Base-by-base conservation (phyloP, 257 asterid genomes). In the Cynanchum wilfordii region DNA sequence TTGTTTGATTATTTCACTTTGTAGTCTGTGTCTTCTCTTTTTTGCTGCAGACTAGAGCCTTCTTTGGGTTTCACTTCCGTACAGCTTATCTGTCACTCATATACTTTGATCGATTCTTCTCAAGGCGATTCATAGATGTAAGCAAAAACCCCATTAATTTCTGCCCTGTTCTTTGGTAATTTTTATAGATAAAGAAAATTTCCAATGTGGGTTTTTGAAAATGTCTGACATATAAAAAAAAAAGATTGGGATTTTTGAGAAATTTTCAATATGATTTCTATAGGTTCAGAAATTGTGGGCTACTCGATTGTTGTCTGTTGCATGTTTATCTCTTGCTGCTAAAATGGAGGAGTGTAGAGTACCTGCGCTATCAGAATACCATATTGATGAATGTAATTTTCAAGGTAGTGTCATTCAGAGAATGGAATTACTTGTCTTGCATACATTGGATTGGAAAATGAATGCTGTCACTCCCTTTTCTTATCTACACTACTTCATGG, bases 281-380 rank as follows among this genome's bases (percentile, higher is more conserved):
- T 81, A 87, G 89, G 76, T 74, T 58, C 83, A 76, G 29, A 85
- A 85, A 67, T 40, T 44, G 29, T 87, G 88, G 89, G 84, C 82
- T 60, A 66, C 83, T 67, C 79, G 84, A 62, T 75, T 87, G 70
- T 63, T 85, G 52, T 80, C 89, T 5, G 81, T 85, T 5, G 89
- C 89, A 66, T 85, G 92, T 75, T 79, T 87, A 74, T 83, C 92
- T 38, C 42, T 87, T 68, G 92, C 92, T 73, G 88, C 88, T 10
- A 87, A 87, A 56, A 87, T 87, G 86, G 92, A 85, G 86, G 92
- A 87, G 79, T 45, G 33, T 19, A 76, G 69, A 22, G 79, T 74
- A 0, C 89, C 88, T 11, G 74, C 76, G 3, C 79, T 87, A n/a
- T 74, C 86, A 13, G 86, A 78, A 54, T 87, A 81, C 75, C 79